A percentile compares a stretch with the other conserved stretches of the same genome.
Evolutionary conservation across 371 early-diverging fungal species (phyloP).

Genomic region (Dinochytrium kinnereticum): DNA sequence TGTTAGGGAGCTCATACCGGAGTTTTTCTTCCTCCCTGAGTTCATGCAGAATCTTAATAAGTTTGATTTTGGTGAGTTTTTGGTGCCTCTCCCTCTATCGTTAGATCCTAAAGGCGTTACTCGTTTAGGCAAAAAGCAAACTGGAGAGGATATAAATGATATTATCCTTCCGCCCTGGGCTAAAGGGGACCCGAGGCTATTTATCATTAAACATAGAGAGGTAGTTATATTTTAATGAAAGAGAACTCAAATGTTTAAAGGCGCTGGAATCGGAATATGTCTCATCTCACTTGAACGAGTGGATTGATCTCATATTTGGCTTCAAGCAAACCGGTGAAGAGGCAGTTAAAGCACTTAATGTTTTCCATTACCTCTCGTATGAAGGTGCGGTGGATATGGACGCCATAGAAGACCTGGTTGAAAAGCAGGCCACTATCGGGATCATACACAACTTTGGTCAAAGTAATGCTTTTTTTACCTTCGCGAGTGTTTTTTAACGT

Average conservation of each 20-base stretch:
- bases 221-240: constrained; percentile 27
- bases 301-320: constrained; percentile 93
- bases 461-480: constrained; percentile 39
- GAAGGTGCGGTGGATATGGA: constrained; percentile 87
- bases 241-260: constrained; percentile 29
- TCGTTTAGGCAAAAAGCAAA: constrained; percentile 64
- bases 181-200: constrained; percentile 74
- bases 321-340: constrained; percentile 84
- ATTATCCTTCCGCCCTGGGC: constrained; percentile 89
- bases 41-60: constrained; percentile 39
- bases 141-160: constrained; percentile 75
- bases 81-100: background rate
- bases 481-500: background rate
- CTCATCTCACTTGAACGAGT: constrained; percentile 77
- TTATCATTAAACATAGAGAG: constrained; percentile 80
- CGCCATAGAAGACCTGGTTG: constrained; percentile 79
- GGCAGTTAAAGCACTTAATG: constrained; percentile 81
- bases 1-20: constrained; percentile 49
- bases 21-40: constrained; percentile 49
- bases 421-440: constrained; percentile 81
- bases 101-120: too few species aligned
- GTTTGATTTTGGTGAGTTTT: constrained; percentile 48
- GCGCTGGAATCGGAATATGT: constrained; percentile 90
- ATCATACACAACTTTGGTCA: constrained; percentile 94
- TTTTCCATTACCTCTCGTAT: constrained; percentile 85